phyloP scores from a whole-genome alignment of 2,329 filamentous ascomycete species.

The Hypoxylon sp. region DNA sequence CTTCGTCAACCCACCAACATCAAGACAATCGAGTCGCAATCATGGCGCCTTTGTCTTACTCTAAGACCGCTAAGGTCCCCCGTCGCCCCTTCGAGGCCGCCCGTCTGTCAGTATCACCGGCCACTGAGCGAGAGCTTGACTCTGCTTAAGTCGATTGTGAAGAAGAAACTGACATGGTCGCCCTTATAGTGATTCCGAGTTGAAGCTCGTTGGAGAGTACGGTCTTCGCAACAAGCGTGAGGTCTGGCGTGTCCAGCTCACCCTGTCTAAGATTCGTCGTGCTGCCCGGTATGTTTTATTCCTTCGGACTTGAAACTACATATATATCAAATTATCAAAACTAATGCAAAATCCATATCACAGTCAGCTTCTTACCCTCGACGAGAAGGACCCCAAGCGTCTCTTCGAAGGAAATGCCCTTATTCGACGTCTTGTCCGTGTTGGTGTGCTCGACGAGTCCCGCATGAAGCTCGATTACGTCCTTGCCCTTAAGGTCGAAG shows the following conservation, averaged over 20 bases:
- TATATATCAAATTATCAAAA: slow-evolving; percentile 9
- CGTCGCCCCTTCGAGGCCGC: slow-evolving; percentile 99
- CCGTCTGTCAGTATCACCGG: slow-evolving; percentile 98
- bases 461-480: slow-evolving; percentile 99
- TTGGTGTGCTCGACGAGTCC: slow-evolving; percentile 99
- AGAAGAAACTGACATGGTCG: slow-evolving; percentile 73
- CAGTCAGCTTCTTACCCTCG: slow-evolving; percentile 99
- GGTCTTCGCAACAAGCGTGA: slow-evolving; percentile 99
- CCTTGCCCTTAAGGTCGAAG: slow-evolving; percentile 97
- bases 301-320: neutral
- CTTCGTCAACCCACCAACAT: slow-evolving; percentile 49
- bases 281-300: slow-evolving; percentile 86
- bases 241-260: slow-evolving; percentile 99
- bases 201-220: slow-evolving; percentile 99
- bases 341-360: slow-evolving; percentile 29
- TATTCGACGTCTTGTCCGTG: slow-evolving; percentile 99
- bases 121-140: slow-evolving; percentile 99
- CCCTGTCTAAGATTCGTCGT: slow-evolving; percentile 99
- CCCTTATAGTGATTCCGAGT: slow-evolving; percentile 89
- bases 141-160: slow-evolving; percentile 95
- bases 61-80: slow-evolving; percentile 99
- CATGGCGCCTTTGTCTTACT: slow-evolving; percentile 79
- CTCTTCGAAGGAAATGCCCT: slow-evolving; percentile 99
- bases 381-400: slow-evolving; percentile 99
- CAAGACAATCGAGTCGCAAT: slow-evolving; percentile 58